Evolutionary conservation across 352 stramenopile genomes (phyloP), one percentile per base, ranked within the genome.

Genomic region (Phytophthora idaei): DNA sequence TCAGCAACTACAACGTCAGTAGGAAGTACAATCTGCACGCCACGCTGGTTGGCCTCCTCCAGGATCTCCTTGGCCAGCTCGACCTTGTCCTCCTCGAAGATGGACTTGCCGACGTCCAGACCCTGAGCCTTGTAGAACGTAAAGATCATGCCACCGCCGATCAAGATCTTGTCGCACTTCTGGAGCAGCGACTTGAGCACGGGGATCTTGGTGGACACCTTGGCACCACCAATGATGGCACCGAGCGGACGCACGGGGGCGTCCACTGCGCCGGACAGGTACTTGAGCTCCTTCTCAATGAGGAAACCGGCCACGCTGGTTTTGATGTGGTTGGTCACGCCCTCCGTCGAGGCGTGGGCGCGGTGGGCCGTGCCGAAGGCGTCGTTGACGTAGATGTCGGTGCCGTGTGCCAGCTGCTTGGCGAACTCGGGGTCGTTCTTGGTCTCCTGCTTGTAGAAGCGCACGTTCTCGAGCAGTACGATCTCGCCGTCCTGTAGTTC

Each of bases 241-340:
- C 91, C 95, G 56, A 99, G 94, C n/a, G 97, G 97, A 32, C 94
- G 92, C 54, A 94, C 78, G 34, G 95, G 95, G 29, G 81, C 76
- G 31, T 97, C 83, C 31, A 99, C 85, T 12, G 96, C 94, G 67
- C 89, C 85, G 21, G 77, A 72, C 11, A 99, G 83, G 80, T 99
- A 99, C 80, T 98, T 90, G 51, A 99, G 90, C 81, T 99, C 97
- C 86, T 99, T 99, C 61, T 98, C 95, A 71, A 99, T 92, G 50
- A 99, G 81, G 73, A 98, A 98, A 54, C 97, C 97, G 51, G 89
- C 95, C 42, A 98, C 96, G 50, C 84, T 97, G 9, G 89, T 95
- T 45, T 89, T 67, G 42, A 99, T 89, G 85, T 95, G 97, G 73
- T 98, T 97, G 49, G 96, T 98, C 21, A 99, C 95, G 67, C 97